A percentile compares a stretch with the other conserved stretches of the same genome.
phyloP scores from a whole-genome alignment of 2,329 filamentous ascomycete genomes.

The Scleromitrula shiraiana region DNA sequence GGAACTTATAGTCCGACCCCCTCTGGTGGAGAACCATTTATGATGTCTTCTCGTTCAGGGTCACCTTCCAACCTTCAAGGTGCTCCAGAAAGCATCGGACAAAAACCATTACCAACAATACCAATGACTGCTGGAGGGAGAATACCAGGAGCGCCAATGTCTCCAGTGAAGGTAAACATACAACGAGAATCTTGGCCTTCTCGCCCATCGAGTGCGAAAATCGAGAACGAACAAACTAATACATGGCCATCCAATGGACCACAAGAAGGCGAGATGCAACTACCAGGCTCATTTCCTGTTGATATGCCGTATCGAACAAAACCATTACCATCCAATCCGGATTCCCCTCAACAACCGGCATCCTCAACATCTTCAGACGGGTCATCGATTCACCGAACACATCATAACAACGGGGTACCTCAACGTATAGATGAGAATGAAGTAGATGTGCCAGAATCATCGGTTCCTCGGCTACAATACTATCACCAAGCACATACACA shows the following conservation, averaged over 20 bases:
- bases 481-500: constrained; percentile 42
- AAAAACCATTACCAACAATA: constrained; percentile 18
- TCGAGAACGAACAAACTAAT: constrained; percentile 33
- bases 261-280: constrained; percentile 10
- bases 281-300: constrained; percentile 14
- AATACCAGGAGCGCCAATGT: constrained; percentile 45
- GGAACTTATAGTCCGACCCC: constrained; percentile 17
- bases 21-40: constrained; percentile 13
- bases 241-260: neutral
- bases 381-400: constrained; percentile 10
- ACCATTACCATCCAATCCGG: constrained; percentile 17
- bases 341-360: constrained; percentile 27
- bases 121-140: constrained; percentile 24
- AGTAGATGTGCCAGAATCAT: constrained; percentile 10
- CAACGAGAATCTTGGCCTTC: constrained; percentile 45
- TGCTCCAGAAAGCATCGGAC: constrained; percentile 14
- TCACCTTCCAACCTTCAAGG: constrained; percentile 10
- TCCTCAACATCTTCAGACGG: constrained; percentile 11
- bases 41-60: constrained; percentile 9
- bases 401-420: constrained; percentile 8
- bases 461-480: constrained; percentile 52
- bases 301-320: constrained; percentile 24
- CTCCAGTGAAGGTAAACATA: constrained; percentile 48
- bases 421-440: constrained; percentile 21
- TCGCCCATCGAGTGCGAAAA: constrained; percentile 43